Evolutionary conservation across 2,329 filamentous ascomycete species (phyloP).

Genomic region (Drechslerella dactyloides): DNA sequence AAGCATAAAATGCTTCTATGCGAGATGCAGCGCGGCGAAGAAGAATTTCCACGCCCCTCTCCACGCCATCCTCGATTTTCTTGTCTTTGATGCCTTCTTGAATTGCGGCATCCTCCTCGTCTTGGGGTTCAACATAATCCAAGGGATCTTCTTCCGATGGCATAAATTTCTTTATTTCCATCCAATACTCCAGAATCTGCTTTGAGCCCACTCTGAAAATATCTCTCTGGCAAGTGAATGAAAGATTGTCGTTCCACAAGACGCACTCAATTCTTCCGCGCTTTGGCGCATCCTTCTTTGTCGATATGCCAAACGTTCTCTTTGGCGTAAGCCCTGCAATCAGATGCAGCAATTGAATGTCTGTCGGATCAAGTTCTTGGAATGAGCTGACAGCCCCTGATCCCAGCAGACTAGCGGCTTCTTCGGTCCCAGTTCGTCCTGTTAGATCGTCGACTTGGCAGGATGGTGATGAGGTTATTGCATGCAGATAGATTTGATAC

Average conservation of each 20-base stretch:
- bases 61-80: constrained; percentile 26
- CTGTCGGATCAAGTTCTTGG: constrained; percentile 57
- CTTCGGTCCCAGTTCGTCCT: constrained; percentile 64
- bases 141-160: not conserved
- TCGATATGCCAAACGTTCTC: constrained; percentile 56
- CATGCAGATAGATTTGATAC: constrained; percentile 64
- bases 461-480: constrained; percentile 61
- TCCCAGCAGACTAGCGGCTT: constrained; percentile 62
- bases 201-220: constrained; percentile 25
- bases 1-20: constrained; percentile 37
- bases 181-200: constrained; percentile 33
- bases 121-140: constrained; percentile 11
- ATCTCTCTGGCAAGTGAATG: constrained; percentile 44
- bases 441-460: constrained; percentile 64
- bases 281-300: constrained; percentile 16
- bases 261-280: constrained; percentile 26
- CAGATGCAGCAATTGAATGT: constrained; percentile 57
- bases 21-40: constrained; percentile 42
- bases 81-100: constrained; percentile 31
- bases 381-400: constrained; percentile 64
- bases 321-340: constrained; percentile 60
- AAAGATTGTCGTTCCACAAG: constrained; percentile 19
- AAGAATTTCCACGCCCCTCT: constrained; percentile 21
- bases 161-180: constrained; percentile 29
- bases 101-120: constrained; percentile 23